These are phyloP conservation scores for Mycena sanguinolenta DNA, from an alignment of 768 basidiomycete species.

Conservation along the genomic window DNA sequence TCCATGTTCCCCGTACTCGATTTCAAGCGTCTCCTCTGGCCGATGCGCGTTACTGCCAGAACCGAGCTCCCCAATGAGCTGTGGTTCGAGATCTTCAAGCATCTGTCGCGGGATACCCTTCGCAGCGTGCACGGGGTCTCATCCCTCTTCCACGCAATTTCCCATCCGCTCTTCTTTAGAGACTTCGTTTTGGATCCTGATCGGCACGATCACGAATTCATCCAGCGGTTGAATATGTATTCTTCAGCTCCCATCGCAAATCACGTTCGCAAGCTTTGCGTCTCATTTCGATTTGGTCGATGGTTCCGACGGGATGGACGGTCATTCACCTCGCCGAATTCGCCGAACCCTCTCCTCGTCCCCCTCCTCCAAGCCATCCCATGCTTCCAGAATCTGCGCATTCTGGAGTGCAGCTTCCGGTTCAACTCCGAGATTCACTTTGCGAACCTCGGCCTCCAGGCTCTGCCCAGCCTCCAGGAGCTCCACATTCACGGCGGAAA, in stretches of 20 bases:
- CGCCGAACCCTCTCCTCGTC: conserved; percentile 1
- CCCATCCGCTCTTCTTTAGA: conserved; percentile 24
- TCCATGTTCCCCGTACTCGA: too few species aligned
- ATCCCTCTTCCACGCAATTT: conserved; percentile 19
- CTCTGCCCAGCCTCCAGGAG: conserved; percentile 11
- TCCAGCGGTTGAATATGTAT: conserved; percentile 12
- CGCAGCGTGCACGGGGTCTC: conserved; percentile 11
- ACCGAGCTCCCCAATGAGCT: conserved; percentile 29
- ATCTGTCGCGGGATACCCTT: conserved; percentile 1
- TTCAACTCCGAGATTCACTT: conserved; percentile 17
- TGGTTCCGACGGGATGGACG: conserved; percentile 3
- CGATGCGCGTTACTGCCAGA: background rate
- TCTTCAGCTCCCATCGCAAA: conserved; percentile 3
- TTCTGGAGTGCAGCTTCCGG: conserved; percentile 22
- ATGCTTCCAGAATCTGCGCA: conserved; percentile 10
- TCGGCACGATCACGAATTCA: conserved; percentile 15
- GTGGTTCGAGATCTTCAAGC: conserved; percentile 22
- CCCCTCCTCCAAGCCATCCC: conserved; percentile 18
- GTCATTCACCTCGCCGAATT: background rate
- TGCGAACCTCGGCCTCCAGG: conserved; percentile 19
- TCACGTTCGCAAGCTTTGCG: conserved; percentile 16
- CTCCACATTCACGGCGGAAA: conserved; percentile 22
- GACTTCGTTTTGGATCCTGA: conserved; percentile 23
- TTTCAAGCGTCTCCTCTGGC: too few species aligned
- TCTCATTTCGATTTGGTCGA: conserved; percentile 29